Percentiles rank a stretch among this genome's conserved stretches.
Conservation (phyloP, 2,329 filamentous ascomycete genomes). For the Raffaelea ambrosiae region DNA sequence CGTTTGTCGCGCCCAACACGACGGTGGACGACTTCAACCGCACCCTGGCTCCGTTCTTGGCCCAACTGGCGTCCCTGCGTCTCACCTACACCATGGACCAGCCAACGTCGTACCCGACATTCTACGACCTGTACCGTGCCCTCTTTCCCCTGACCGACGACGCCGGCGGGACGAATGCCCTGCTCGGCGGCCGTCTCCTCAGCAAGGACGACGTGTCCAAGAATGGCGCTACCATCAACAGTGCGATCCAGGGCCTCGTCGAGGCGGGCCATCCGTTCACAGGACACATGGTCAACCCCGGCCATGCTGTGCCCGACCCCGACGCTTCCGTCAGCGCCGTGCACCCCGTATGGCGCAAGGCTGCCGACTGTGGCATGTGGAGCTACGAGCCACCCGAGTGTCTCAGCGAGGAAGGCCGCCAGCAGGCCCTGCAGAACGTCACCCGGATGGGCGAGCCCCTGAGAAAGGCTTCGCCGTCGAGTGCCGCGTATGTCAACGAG, state of each 20-base stretch:
- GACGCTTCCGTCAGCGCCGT: too few relatives aligned
- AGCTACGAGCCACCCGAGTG: slow-evolving; percentile 2
- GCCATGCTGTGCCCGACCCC: too few relatives aligned
- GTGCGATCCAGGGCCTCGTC: slow-evolving; percentile 21
- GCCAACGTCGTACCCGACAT: slow-evolving; percentile 19
- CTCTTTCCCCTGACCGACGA: slow-evolving; percentile 2
- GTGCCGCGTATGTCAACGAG: slow-evolving; percentile 10
- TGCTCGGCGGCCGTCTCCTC: slow-evolving; percentile 30
- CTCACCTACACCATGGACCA: slow-evolving; percentile 20
- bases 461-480: slow-evolving; percentile 4
- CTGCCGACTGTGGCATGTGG: slow-evolving; percentile 1
- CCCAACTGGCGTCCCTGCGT: slow-evolving; percentile 25
- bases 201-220: slow-evolving; percentile 24
- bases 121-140: slow-evolving; percentile 27
- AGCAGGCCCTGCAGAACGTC: background rate
- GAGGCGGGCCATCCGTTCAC: slow-evolving; percentile 7
- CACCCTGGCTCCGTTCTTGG: slow-evolving; percentile 16
- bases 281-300: slow-evolving; percentile 10
- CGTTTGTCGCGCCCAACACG: too few relatives aligned
- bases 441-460: slow-evolving; percentile 6
- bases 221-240: slow-evolving; percentile 25
- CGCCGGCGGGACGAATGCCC: slow-evolving; percentile 21
- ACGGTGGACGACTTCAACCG: too few relatives aligned
- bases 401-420: background rate
- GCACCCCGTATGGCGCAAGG: too few relatives aligned